phyloP scores from a whole-genome alignment of 225 moss, liverwort and hornwort genomes.

The Asterella californica region DNA sequence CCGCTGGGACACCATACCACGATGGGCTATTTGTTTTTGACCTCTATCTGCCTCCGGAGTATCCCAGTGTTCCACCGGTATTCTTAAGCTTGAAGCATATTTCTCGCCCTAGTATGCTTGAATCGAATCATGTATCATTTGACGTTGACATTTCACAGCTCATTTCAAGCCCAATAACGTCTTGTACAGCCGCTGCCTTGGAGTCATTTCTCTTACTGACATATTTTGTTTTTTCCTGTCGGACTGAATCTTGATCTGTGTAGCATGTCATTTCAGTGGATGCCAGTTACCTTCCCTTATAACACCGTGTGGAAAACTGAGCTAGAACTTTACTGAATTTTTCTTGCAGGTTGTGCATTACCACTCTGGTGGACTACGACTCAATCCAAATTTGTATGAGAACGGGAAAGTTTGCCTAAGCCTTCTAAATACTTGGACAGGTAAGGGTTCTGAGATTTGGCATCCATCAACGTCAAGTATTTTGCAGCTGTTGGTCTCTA shows the following conservation, averaged over 20 bases:
- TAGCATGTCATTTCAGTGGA: no score
- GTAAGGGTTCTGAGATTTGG: constrained; percentile 96
- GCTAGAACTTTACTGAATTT: no score
- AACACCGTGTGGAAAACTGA: no score
- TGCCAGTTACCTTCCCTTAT: no score
- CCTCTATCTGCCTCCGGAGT: constrained; percentile 85
- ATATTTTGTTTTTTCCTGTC: no score
- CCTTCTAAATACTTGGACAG: constrained; percentile 96
- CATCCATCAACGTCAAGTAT: constrained; percentile 91
- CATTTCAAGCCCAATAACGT: no score
- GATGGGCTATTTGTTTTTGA: constrained; percentile 95
- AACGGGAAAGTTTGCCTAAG: constrained; percentile 97
- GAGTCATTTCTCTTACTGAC: no score
- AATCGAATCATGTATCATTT: no score
- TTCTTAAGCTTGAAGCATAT: neutral
- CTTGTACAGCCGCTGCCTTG: no score
- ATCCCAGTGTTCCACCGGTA: constrained; percentile 89
- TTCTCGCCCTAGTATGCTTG: neutral
- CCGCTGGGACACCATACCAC: constrained; percentile 93
- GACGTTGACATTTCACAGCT: no score
- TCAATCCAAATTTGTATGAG: constrained; percentile 98
- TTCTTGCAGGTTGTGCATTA: constrained; percentile 74
- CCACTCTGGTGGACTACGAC: constrained; percentile 88
- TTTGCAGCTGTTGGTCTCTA: constrained; percentile 83
- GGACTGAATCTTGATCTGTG: no score